Percentiles rank a stretch among this genome's conserved stretches.
Evolutionary conservation across 2,329 filamentous ascomycete species (phyloP).

Genomic region (Talaromyces sp.): DNA sequence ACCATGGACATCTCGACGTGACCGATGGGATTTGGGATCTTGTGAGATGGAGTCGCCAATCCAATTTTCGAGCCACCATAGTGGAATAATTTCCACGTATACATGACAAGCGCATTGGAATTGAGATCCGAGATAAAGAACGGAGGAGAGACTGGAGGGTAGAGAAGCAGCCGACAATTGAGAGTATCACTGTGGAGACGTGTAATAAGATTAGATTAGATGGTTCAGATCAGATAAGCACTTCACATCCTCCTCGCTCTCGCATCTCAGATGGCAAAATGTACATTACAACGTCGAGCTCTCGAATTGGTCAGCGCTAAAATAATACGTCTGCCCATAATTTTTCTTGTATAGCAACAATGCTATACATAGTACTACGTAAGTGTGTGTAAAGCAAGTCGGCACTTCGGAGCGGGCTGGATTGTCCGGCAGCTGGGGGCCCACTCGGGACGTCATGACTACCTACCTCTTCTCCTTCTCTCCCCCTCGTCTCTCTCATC

Average conservation of each 20-base stretch:
- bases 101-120: neutral
- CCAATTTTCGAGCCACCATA: neutral
- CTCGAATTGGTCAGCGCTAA: too few relatives aligned
- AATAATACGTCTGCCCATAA: too few relatives aligned
- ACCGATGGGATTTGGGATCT: neutral
- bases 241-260: too few relatives aligned
- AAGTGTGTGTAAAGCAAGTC: neutral
- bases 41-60: neutral
- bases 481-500: too few relatives aligned
- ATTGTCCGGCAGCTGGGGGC: neutral
- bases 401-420: neutral
- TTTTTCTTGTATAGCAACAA: too few relatives aligned
- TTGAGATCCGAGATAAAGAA: neutral
- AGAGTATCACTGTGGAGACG: too few relatives aligned
- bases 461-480: neutral
- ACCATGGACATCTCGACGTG: too few relatives aligned
- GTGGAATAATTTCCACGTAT: neutral
- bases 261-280: too few relatives aligned
- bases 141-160: neutral
- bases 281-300: too few relatives aligned
- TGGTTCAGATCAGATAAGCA: neutral
- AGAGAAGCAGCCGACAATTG: neutral
- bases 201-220: neutral
- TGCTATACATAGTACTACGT: too few relatives aligned
- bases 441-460: slow-evolving; percentile 10